phyloP scores from a whole-genome alignment of 345 rosid species.

The Salix caprea region DNA sequence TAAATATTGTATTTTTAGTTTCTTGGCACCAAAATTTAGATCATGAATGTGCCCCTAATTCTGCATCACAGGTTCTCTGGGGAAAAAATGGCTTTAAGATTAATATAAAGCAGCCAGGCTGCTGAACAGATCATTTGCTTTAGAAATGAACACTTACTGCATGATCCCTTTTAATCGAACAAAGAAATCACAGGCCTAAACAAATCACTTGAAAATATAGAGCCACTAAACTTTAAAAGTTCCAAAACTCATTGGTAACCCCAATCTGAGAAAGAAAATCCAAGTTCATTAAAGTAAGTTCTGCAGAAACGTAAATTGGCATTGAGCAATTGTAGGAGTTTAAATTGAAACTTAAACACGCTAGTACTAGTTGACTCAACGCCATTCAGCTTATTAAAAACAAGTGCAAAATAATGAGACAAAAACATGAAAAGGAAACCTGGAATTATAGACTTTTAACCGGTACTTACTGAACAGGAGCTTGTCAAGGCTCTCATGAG shows the following conservation, averaged over 20 bases:
- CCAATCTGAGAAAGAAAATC: not conserved
- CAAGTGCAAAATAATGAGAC: constrained; percentile 1
- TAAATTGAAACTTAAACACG: not conserved
- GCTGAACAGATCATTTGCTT: not conserved
- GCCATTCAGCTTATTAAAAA: not conserved
- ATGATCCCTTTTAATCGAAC: not conserved
- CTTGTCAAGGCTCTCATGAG: constrained; percentile 90
- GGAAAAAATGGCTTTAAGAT: not conserved
- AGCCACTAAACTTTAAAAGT: not conserved
- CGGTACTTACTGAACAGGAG: constrained; percentile 75
- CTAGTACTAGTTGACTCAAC: not conserved
- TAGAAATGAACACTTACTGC: not conserved
- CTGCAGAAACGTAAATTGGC: not conserved
- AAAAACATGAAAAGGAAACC: not conserved
- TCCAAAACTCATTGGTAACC: not conserved
- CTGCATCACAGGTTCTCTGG: not conserved
- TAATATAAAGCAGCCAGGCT: not conserved
- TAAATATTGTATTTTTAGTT: not conserved
- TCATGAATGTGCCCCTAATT: not conserved
- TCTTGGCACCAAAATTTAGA: not conserved
- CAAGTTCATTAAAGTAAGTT: not conserved
- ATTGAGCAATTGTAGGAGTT: not conserved
- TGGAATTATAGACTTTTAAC: not conserved
- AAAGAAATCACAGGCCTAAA: not conserved
- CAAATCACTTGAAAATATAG: not conserved